These are phyloP conservation scores for Zostera marina DNA, from an alignment of 116 monocot genomes.

Conservation along the genomic window DNA sequence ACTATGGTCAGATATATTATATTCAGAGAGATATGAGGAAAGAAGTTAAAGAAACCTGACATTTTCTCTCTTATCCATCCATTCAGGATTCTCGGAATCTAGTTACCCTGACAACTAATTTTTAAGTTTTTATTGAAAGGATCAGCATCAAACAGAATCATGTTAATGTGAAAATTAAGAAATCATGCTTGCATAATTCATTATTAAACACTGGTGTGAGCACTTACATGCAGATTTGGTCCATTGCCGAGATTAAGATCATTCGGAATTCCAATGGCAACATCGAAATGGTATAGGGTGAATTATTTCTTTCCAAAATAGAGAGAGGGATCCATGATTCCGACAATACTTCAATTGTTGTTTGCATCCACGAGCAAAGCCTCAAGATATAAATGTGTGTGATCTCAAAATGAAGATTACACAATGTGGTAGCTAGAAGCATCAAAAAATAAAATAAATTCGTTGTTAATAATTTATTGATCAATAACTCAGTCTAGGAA, in stretches of 20 bases:
- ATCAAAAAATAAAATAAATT: constrained; percentile 9
- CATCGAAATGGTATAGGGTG: constrained; percentile 78
- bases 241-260: constrained; percentile 66
- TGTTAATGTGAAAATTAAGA: neutral
- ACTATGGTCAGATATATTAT: too few species aligned
- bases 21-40: too few species aligned
- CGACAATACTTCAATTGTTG: constrained; percentile 60
- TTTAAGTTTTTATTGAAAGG: too few species aligned
- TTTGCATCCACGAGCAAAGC: constrained; percentile 87
- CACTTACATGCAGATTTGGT: constrained; percentile 79
- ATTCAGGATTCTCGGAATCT: too few species aligned
- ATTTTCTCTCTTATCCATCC: too few species aligned
- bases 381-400: constrained; percentile 74
- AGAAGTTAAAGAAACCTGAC: too few species aligned
- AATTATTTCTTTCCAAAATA: constrained; percentile 77
- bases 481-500: neutral
- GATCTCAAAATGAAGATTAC: constrained; percentile 70
- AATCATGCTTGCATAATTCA: neutral
- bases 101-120: too few species aligned
- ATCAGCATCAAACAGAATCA: too few species aligned
- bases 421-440: constrained; percentile 49
- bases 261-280: constrained; percentile 63
- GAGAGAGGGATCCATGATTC: constrained; percentile 91
- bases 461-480: neutral
- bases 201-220: neutral